Conservation (phyloP, 176 grass and related monocot genomes). For the Chloris gayana region DNA sequence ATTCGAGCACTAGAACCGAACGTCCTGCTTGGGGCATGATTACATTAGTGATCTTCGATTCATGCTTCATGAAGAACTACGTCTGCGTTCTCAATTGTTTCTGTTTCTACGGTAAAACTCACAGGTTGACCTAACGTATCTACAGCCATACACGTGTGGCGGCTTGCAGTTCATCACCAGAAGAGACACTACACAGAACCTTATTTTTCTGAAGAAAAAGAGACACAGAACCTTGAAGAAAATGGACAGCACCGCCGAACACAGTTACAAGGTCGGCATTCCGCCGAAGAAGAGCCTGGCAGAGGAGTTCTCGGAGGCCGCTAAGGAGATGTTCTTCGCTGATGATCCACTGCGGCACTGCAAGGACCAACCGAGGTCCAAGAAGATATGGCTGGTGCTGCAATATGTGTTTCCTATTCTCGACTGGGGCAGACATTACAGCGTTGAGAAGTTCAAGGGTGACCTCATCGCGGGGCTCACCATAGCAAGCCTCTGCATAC, state of each 20-base stretch:
- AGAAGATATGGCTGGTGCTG: conserved; percentile 58
- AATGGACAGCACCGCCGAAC: conserved; percentile 10
- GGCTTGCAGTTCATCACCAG: too few species aligned
- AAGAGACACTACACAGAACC: too few species aligned
- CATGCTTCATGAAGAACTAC: too few species aligned
- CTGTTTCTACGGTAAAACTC: too few species aligned
- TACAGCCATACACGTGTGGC: too few species aligned
- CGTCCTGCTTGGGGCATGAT: too few species aligned
- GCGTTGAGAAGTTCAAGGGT: conserved; percentile 63
- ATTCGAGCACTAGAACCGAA: too few species aligned
- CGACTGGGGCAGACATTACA: conserved; percentile 72
- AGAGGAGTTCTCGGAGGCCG: conserved; percentile 34
- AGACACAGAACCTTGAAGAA: conserved; percentile 29
- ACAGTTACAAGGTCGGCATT: conserved; percentile 57
- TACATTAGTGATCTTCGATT: too few species aligned
- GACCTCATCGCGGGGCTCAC: conserved; percentile 79
- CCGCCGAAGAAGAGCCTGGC: conserved; percentile 49
- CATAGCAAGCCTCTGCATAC: conserved; percentile 95
- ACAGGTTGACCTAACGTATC: too few species aligned
- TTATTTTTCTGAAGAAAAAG: too few species aligned
- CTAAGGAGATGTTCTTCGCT: conserved; percentile 78
- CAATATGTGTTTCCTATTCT: conserved; percentile 75
- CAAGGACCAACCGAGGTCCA: conserved; percentile 65
- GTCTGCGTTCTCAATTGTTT: too few species aligned
- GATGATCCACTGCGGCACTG: conserved; percentile 78